These are phyloP conservation scores for Apiospora aurea DNA, from an alignment of 2,329 filamentous ascomycete genomes.

Conservation along the genomic window DNA sequence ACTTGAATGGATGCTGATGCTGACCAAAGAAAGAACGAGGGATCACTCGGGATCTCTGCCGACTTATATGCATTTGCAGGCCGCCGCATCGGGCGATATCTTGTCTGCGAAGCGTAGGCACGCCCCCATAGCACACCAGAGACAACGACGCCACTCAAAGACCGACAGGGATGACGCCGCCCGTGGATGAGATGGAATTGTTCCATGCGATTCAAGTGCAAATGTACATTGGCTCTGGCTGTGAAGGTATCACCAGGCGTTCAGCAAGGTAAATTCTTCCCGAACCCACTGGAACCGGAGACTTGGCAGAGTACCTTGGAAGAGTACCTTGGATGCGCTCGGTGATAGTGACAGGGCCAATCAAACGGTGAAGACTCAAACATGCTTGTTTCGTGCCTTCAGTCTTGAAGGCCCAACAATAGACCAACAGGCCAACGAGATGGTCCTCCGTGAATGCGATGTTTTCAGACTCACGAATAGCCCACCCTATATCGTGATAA, in stretches of 20 bases:
- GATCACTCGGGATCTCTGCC: background rate
- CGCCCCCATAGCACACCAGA: background rate
- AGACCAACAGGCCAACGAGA: background rate
- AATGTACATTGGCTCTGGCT: background rate
- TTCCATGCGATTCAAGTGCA: slow-evolving; percentile 1
- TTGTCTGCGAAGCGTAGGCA: background rate
- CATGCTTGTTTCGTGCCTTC: slow-evolving; percentile 19
- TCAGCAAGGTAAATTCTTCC: background rate
- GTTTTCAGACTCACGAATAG: background rate
- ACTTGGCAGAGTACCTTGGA: background rate
- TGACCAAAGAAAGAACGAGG: background rate
- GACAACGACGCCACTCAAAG: background rate
- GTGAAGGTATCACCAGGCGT: background rate
- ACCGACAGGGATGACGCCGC: background rate
- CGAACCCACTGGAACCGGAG: background rate
- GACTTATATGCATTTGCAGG: slow-evolving; percentile 15
- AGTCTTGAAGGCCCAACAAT: background rate
- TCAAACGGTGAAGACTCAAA: background rate
- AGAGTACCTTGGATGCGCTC: slow-evolving; percentile 10
- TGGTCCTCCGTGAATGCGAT: background rate
- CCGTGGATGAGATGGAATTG: background rate
- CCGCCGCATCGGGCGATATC: background rate
- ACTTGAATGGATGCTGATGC: slow-evolving; percentile 18
- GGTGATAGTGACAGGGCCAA: background rate
- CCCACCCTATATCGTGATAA: background rate